Base-by-base conservation (phyloP, 2,329 filamentous ascomycete genomes). In the Diaporthe sp. region DNA sequence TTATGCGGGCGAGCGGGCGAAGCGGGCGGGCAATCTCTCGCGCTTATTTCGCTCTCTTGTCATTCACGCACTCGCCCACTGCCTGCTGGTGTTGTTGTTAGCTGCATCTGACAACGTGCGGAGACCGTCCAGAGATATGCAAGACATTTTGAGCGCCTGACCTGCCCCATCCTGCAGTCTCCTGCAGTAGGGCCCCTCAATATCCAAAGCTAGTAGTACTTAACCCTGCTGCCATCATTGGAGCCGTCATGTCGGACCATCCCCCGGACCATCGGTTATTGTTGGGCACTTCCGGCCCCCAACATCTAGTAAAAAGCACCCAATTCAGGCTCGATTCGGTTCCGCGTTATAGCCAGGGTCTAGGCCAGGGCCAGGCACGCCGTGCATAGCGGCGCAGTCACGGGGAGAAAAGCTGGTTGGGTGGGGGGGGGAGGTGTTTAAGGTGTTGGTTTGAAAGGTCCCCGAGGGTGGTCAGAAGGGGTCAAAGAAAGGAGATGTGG, bases 121-220 rank as follows among this genome's bases (percentile, higher is more conserved):
- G 65, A 28, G 65, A 39, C 65, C 31, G 31, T 68, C 65, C 46
- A 53, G 46, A 53, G 65, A 55, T 70, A 70, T 70, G 65, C 65
- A 70, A 70, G 65, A 70, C 65, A 70, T 70, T 55, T 70, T 70
- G 65, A 55, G 46, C 65, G 65, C 65, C 46, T 70, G 65, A 70
- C 65, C 49, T 55, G 46, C 25, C 61, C 57, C 25, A 22, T 65
- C 42, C 17, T 65, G 61, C 61, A 53, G n/a, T 28, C 65, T 70
- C 65, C 65, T 70, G 65, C 65, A 70, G 65, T 70, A 70, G 65
- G 65, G 65, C 34, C 46, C 13, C 39, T 46, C 44, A 39, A 17
- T 39, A 17, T 34, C 65, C 65, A 55, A 42, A 49, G 61, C 61
- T 42, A 70, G 31, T 42, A 51, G n/a, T 22, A 37, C 55, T 34